Evolutionary conservation across 75 land plant genomes (phyloP), one percentile per base, ranked within the genome.

Genomic region (Pseudotsuga menziesii): DNA sequence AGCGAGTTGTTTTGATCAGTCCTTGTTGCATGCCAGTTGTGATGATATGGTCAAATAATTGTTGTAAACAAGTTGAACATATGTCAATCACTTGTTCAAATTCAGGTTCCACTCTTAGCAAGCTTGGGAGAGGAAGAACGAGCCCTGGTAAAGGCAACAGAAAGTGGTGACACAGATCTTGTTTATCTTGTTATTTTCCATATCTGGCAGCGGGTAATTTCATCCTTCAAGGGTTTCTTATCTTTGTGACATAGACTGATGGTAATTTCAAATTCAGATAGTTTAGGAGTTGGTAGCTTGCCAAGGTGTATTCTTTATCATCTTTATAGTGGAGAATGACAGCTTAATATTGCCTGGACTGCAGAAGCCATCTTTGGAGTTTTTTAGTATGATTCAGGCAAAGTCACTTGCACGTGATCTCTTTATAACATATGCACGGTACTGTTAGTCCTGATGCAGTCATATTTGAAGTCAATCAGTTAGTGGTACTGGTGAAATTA

Each of bases 151-250:
- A 97, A 97, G 81, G 98, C 96, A 62, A 87, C 90, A 69, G 93
- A 97, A 85, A 95, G 99, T 87, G 98, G 99, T 26, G 99, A 97
- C 60, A 92, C 98, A 27, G 99, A 97, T 77, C 92, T 97, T 64
- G 95, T 95, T 57, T 97, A 97, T 80, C 91, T 92, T 75, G 94
- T 94, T 81, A 81, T 97, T 23, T 93, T 97, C 77, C 98, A 97
- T 60, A 91, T 91, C 48, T 96, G 94, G 99, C 91, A 85, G 36
- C 87, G 90, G 92, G 99, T 96, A 80, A 61, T 60, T 12, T 29
- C n/a, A 7, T 35, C 48, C 19, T 5, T 36, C 14, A 35, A 36
- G 67, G 19, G 4, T 57, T 19, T 76, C 29, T 61, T 19, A 1
- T 75, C 19, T 74, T 75, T 25, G 35, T 73, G 75, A 27, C 66